Conservation (phyloP, 169 alveolate genomes). For the Cryptosporidium xiaoi region DNA sequence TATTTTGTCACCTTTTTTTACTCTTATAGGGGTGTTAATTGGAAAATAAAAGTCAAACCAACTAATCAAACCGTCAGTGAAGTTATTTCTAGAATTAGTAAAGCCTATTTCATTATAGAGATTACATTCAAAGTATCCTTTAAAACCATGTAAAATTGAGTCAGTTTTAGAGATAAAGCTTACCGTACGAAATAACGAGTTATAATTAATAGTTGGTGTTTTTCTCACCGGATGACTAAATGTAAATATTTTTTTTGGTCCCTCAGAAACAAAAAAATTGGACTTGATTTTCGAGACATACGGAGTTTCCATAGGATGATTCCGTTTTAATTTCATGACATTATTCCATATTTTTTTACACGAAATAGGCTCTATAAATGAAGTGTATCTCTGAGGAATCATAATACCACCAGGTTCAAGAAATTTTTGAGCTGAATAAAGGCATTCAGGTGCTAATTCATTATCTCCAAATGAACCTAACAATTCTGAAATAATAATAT, state of each 20-base stretch:
- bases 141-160: conserved; percentile 82
- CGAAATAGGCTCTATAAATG: conserved; percentile 82
- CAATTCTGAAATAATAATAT: conserved; percentile 84
- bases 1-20: conserved; percentile 71
- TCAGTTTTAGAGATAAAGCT: conserved; percentile 48
- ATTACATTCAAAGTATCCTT: conserved; percentile 82
- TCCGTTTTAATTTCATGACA: conserved; percentile 22
- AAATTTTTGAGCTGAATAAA: conserved; percentile 80
- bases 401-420: conserved; percentile 80
- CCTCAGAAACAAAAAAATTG: conserved; percentile 75
- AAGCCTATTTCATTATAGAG: conserved; percentile 79
- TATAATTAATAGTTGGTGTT: not conserved
- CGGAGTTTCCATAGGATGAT: conserved; percentile 76
- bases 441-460: conserved; percentile 88
- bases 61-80: conserved; percentile 80
- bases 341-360: conserved; percentile 80
- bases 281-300: conserved; percentile 79
- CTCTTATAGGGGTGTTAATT: conserved; percentile 77
- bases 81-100: conserved; percentile 80
- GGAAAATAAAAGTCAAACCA: conserved; percentile 90
- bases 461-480: conserved; percentile 90
- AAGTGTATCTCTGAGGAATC: conserved; percentile 81
- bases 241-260: conserved; percentile 77
- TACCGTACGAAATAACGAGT: conserved; percentile 10
- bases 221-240: conserved; percentile 79